phyloP scores from a whole-genome alignment of 306 rosid species.

The Canavalia gladiata region DNA sequence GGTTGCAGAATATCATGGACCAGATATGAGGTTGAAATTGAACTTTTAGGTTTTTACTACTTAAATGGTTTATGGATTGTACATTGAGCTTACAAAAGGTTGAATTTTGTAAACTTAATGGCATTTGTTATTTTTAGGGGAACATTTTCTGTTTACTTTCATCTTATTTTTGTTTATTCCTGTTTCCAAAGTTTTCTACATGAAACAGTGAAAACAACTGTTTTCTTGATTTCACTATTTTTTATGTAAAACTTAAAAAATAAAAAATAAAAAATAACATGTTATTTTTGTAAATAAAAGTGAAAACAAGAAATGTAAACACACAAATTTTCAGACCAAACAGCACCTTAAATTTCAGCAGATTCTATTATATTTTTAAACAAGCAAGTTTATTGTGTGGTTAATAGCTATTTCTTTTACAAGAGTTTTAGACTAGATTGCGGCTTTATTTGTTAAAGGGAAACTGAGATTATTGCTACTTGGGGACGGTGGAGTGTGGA shows the following conservation, averaged over 20 bases:
- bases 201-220: no score
- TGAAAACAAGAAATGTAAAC: no score
- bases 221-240: no score
- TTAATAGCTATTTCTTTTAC: background rate
- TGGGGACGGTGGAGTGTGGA: slow-evolving; percentile 1
- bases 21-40: slow-evolving; percentile 35
- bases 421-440: slow-evolving; percentile 8
- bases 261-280: no score
- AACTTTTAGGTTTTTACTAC: slow-evolving; percentile 7
- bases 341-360: background rate
- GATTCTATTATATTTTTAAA: slow-evolving; percentile 9
- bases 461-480: slow-evolving; percentile 1
- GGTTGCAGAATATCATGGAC: background rate
- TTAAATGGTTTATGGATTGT: background rate
- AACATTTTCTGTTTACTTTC: no score
- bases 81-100: background rate
- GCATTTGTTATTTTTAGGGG: background rate
- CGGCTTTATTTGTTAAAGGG: slow-evolving; percentile 16
- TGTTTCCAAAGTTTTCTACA: no score
- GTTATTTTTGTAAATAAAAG: no score
- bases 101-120: slow-evolving; percentile 12
- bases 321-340: no score
- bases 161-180: no score
- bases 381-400: background rate
- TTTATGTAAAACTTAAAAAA: no score